Percentiles rank a stretch among this genome's conserved stretches.
These are phyloP conservation scores for Gautieria morchelliformis DNA, from an alignment of 768 basidiomycete genomes.

Conservation along the genomic window DNA sequence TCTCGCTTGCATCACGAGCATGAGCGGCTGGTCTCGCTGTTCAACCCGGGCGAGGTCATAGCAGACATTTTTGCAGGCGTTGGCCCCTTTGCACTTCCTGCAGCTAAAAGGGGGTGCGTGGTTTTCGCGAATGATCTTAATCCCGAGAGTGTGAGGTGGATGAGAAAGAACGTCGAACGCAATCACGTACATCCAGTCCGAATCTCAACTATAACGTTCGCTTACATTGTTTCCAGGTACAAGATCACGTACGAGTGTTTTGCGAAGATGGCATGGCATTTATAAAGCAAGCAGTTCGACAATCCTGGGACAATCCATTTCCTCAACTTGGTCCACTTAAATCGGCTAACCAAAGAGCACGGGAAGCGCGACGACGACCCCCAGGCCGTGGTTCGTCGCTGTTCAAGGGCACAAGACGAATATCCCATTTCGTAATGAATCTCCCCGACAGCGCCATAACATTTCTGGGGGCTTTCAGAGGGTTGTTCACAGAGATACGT, in stretches of 20 bases:
- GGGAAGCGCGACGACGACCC: slow-evolving; percentile 3
- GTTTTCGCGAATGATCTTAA: slow-evolving; percentile 94
- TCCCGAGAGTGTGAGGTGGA: slow-evolving; percentile 74
- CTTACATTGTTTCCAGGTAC: slow-evolving; percentile 40
- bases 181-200: slow-evolving; percentile 56
- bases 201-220: not conserved
- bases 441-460: slow-evolving; percentile 85
- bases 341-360: slow-evolving; percentile 30
- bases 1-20: slow-evolving; percentile 91
- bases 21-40: slow-evolving; percentile 66
- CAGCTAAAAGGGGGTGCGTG: slow-evolving; percentile 83
- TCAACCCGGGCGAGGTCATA: slow-evolving; percentile 57
- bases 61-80: slow-evolving; percentile 97
- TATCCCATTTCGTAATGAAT: slow-evolving; percentile 96
- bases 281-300: slow-evolving; percentile 50
- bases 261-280: slow-evolving; percentile 86
- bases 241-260: slow-evolving; percentile 54
- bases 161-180: slow-evolving; percentile 56
- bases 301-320: slow-evolving; percentile 58
- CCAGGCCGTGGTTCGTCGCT: slow-evolving; percentile 17
- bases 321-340: slow-evolving; percentile 40
- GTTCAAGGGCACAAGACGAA: slow-evolving; percentile 33
- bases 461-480: slow-evolving; percentile 84
- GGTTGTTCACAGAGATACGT: slow-evolving; percentile 42
- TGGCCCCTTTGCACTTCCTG: slow-evolving; percentile 91